These are phyloP conservation scores for Mortierella alpina DNA, from an alignment of 192 early-diverging fungal genomes.

Conservation along the genomic window DNA sequence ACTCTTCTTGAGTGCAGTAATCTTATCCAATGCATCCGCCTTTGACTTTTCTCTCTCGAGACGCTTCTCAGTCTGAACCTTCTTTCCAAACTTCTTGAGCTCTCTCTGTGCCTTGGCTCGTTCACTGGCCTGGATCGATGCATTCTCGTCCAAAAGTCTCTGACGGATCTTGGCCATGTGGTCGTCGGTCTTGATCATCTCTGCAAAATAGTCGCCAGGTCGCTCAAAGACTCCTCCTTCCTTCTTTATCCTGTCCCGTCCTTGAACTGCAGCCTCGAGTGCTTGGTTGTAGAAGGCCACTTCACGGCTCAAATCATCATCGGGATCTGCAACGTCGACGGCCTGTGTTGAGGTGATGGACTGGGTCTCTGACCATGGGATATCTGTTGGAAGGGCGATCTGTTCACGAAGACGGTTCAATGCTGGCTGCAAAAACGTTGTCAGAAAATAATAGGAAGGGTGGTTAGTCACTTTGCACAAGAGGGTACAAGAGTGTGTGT, in stretches of 20 bases:
- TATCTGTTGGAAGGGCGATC: conserved; percentile 63
- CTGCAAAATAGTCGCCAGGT: conserved; percentile 97
- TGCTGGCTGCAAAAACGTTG: conserved; percentile 56
- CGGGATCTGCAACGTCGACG: conserved; percentile 66
- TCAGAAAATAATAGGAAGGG: background rate
- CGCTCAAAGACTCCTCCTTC: conserved; percentile 81
- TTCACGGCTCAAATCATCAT: conserved; percentile 94
- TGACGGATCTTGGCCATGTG: conserved; percentile 94
- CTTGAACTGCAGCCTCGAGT: conserved; percentile 77
- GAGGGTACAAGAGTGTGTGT: background rate
- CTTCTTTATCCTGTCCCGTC: conserved; percentile 68
- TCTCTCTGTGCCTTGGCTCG: conserved; percentile 89
- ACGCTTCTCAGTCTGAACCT: conserved; percentile 94
- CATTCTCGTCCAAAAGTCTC: conserved; percentile 84
- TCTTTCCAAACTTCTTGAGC: conserved; percentile 96
- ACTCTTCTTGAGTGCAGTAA: conserved; percentile 90
- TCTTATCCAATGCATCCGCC: conserved; percentile 90
- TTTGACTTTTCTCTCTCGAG: conserved; percentile 89
- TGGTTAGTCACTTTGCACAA: background rate
- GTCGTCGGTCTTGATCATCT: conserved; percentile 97
- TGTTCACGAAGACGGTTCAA: conserved; percentile 68
- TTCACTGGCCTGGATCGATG: conserved; percentile 82
- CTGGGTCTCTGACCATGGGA: conserved; percentile 80
- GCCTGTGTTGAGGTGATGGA: conserved; percentile 67
- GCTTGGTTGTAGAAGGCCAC: conserved; percentile 95